phyloP scores from a whole-genome alignment of 495 filamentous ascomycete species.

The Daldinia caldariorum region DNA sequence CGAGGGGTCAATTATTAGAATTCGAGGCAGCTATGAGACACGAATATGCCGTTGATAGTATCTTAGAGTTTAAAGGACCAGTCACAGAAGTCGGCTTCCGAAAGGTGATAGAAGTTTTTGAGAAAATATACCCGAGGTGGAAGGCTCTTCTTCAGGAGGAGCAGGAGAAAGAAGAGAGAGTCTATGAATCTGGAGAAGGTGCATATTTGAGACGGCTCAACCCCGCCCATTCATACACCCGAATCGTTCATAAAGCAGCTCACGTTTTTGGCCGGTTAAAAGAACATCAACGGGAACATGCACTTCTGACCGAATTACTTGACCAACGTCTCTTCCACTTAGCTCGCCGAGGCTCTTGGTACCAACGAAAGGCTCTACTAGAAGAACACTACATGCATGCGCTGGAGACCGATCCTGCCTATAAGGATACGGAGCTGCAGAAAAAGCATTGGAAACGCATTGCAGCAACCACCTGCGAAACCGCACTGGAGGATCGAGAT shows the following conservation, averaged over 20 bases:
- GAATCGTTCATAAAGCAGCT: constrained; percentile 86
- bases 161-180: constrained; percentile 77
- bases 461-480: constrained; percentile 84
- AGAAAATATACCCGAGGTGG: constrained; percentile 84
- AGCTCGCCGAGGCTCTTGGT: constrained; percentile 88
- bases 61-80: constrained; percentile 87
- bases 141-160: constrained; percentile 76
- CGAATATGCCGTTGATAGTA: constrained; percentile 82
- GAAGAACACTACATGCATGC: constrained; percentile 94
- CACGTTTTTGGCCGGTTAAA: constrained; percentile 86
- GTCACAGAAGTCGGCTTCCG: constrained; percentile 67
- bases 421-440: constrained; percentile 56
- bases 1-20: constrained; percentile 78
- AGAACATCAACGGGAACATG: constrained; percentile 79
- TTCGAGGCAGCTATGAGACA: constrained; percentile 88
- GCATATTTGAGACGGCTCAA: constrained; percentile 91
- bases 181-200: constrained; percentile 87
- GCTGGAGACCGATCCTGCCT: constrained; percentile 57
- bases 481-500: constrained; percentile 83
- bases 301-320: constrained; percentile 78
- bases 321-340: constrained; percentile 84
- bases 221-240: constrained; percentile 91
- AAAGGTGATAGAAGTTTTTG: constrained; percentile 73
- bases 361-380: constrained; percentile 91
- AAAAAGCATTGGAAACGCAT: constrained; percentile 86